Percentiles rank a stretch among this genome's conserved stretches.
Evolutionary conservation across 305 asterid genomes (phyloP).

Genomic region (Solanum chacoense): DNA sequence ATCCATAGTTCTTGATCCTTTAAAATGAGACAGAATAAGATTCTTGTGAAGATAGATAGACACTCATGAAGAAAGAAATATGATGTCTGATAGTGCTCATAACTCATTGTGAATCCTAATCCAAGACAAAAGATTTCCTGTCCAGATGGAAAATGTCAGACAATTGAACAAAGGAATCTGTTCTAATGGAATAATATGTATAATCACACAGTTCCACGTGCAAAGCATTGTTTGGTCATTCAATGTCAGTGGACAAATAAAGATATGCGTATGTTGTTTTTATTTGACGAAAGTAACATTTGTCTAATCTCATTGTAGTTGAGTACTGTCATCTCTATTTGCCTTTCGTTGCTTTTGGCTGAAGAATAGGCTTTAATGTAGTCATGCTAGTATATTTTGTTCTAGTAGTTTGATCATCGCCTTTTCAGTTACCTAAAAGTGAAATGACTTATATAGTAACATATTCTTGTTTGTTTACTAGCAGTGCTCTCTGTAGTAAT

Average conservation of each 20-base stretch:
- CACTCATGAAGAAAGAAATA: not conserved
- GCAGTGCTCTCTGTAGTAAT: slow-evolving; percentile 8
- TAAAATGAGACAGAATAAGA: not conserved
- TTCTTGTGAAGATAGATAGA: not conserved
- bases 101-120: not conserved
- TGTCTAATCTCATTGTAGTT: not conserved
- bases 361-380: not conserved
- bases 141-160: not conserved
- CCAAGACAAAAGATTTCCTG: not conserved
- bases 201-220: not conserved
- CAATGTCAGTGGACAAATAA: not conserved
- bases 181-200: not conserved
- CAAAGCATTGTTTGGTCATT: not conserved
- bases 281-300: not conserved
- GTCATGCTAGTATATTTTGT: not conserved
- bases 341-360: not conserved
- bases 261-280: not conserved
- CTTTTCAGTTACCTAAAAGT: slow-evolving; percentile 3
- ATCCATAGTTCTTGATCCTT: not conserved
- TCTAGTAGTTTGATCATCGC: not conserved
- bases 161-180: not conserved
- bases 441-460: not conserved
- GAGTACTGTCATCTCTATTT: not conserved
- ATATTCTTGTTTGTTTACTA: slow-evolving; percentile 1
- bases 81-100: not conserved